Evolutionary conservation across 257 asterid species (phyloP).

Genomic region (Plantago elongata): DNA sequence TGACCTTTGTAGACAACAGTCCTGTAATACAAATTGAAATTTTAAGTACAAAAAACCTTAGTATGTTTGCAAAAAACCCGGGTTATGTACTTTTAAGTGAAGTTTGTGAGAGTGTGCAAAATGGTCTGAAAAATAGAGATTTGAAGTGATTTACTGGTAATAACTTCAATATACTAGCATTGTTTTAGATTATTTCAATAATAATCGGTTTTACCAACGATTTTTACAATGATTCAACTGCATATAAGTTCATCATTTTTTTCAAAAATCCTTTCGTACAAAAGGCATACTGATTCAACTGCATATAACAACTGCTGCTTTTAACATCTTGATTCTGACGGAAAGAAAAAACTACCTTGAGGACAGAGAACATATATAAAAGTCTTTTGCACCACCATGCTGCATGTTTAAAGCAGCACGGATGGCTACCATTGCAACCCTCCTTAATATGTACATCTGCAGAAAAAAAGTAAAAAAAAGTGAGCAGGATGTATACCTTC

Average conservation of each 20-base stretch:
- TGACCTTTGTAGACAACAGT: constrained; percentile 98
- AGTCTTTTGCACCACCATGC: constrained; percentile 78
- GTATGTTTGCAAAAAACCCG: no score
- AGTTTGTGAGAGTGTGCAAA: no score
- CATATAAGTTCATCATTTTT: background rate
- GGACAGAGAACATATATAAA: constrained; percentile 94
- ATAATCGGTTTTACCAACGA: no score
- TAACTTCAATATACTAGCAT: no score
- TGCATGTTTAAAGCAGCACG: constrained; percentile 97
- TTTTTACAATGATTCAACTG: background rate
- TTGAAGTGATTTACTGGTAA: no score
- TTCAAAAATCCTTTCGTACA: no score
- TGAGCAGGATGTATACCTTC: background rate
- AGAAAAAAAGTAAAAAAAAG: constrained; percentile 4
- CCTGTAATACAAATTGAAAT: constrained; percentile 34
- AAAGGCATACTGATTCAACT: background rate
- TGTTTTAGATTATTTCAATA: no score
- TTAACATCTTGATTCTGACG: background rate
- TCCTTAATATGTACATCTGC: constrained; percentile 94
- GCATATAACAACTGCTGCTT: background rate
- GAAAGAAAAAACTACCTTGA: constrained; percentile 82
- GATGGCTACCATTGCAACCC: constrained; percentile 98
- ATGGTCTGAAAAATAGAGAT: no score
- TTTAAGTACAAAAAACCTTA: no score
- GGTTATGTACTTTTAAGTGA: no score